Conservation (phyloP, 768 basidiomycete genomes). For the Mycena filopes region DNA sequence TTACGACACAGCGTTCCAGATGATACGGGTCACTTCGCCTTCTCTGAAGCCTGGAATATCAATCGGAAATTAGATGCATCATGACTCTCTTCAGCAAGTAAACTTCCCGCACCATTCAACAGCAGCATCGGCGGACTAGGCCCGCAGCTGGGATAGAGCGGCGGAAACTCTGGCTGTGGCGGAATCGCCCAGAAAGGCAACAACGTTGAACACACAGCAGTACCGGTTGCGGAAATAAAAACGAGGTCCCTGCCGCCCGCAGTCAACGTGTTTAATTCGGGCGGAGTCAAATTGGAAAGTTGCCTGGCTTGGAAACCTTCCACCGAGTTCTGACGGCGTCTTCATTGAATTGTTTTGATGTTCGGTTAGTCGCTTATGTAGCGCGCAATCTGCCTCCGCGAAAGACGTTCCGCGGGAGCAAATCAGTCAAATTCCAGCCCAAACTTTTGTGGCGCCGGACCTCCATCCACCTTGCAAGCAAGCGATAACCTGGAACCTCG, state of each 20-base stretch:
- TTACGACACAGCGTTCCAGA: conserved; percentile 25
- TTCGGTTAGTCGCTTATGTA: conserved; percentile 2
- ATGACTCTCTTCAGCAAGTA: not conserved
- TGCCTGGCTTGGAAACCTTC: conserved; percentile 18
- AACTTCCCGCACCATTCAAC: not conserved
- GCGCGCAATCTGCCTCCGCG: conserved; percentile 12
- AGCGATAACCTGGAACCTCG: not conserved
- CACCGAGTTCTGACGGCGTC: not conserved
- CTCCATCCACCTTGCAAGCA: not conserved
- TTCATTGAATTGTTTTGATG: not conserved
- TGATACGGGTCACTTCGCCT: conserved; percentile 13
- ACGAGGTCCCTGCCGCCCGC: too few species aligned
- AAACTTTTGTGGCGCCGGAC: not conserved
- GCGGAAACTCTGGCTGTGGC: not conserved
- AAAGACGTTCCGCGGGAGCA: conserved; percentile 11
- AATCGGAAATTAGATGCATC: conserved; percentile 17
- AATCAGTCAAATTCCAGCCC: not conserved
- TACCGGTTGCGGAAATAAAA: too few species aligned
- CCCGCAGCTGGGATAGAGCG: conserved; percentile 4
- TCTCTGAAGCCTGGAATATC: conserved; percentile 19
- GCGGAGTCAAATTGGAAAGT: conserved; percentile 22
- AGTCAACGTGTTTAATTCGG: not conserved
- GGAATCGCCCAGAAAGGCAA: not conserved
- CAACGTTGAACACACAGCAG: too few species aligned
- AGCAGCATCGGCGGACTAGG: conserved; percentile 6